Base-by-base conservation (phyloP, 2,329 filamentous ascomycete genomes). In the Penicillium janthinellum region DNA sequence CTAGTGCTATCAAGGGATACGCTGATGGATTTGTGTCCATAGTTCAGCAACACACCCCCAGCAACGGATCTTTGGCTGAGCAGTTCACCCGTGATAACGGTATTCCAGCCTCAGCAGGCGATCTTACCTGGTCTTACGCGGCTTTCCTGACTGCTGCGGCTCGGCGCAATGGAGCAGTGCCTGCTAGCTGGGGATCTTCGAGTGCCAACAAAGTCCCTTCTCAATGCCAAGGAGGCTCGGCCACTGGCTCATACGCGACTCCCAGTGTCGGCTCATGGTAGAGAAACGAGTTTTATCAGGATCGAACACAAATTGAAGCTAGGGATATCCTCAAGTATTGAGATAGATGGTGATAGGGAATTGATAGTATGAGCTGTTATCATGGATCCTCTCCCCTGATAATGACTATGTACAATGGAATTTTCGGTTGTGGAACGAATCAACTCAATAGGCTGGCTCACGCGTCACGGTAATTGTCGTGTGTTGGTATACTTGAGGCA, bases 1-100 rank as follows among this genome's bases (percentile, higher is more conserved):
- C 86, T 64, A 75, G 79, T 42, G 79, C 89, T 3, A 83, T 90
- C 8, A 82, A 82, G 57, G 81, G 79, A 5, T 91, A 92, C 71
- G 84, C 82, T 3, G 83, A 86, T 64, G 81, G 79, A 53, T 86
- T 83, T 66, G 70, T 85, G 44, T 74, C 78, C 8, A 69, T 83
- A 48, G 67, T 68, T 31, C 71, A 70, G 64, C 64, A 70, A 59
- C 67, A 69, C 39, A 69, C 66, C 1, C 67, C 66, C 8, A 56
- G 59, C 38, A 67, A 68, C 25, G 66, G 64, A 20, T 63, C 66
- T 5, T 68, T 79, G 31, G 65, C 73, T 2, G 77, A 79, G 60
- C 77, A 78, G 61, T 78, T 73, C 60, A 72, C 70, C 41, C 70
- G 70, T 42, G 64, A 66, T 10, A 66, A 70, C 38, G 77, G 76